A percentile compares a stretch with the other conserved stretches of the same genome.
Conservation (phyloP, 371 early-diverging fungal species). For the Amoeboradix gromovi region DNA sequence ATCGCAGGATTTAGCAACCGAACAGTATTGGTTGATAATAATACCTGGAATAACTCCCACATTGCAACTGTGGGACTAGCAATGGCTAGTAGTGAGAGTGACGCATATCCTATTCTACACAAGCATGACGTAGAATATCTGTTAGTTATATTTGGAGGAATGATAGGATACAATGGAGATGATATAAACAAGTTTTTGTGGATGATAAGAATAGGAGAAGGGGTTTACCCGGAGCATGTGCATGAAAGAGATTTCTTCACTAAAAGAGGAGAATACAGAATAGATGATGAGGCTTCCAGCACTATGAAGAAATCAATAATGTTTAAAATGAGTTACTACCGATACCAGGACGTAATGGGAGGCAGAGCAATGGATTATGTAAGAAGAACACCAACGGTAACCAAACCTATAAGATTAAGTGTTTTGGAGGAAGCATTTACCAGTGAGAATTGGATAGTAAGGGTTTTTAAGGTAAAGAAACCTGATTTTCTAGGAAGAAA, state of each 20-base stretch:
- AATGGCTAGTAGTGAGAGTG: slow-evolving; percentile 59
- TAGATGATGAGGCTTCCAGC: slow-evolving; percentile 56
- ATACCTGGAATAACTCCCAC: slow-evolving; percentile 98
- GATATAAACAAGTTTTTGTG: slow-evolving; percentile 97
- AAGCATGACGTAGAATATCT: slow-evolving; percentile 83
- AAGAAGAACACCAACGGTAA: slow-evolving; percentile 41
- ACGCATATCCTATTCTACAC: slow-evolving; percentile 53
- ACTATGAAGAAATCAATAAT: slow-evolving; percentile 69
- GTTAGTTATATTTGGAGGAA: slow-evolving; percentile 74
- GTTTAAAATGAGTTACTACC: slow-evolving; percentile 89
- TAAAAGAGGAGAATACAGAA: slow-evolving; percentile 57
- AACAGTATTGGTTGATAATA: slow-evolving; percentile 91
- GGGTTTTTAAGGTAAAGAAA: slow-evolving; percentile 80
- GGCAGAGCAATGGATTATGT: slow-evolving; percentile 36
- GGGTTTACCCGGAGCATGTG: slow-evolving; percentile 74
- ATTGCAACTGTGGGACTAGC: slow-evolving; percentile 93
- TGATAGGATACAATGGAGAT: slow-evolving; percentile 87
- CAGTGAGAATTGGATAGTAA: slow-evolving; percentile 72
- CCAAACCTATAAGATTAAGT: slow-evolving; percentile 40
- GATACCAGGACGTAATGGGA: slow-evolving; percentile 57
- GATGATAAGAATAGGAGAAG: slow-evolving; percentile 95
- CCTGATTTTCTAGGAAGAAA: slow-evolving; percentile 62
- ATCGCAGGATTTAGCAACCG: slow-evolving; percentile 95
- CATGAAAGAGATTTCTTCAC: slow-evolving; percentile 64
- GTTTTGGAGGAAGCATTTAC: slow-evolving; percentile 73